A percentile compares a stretch with the other conserved stretches of the same genome.
phyloP scores from a whole-genome alignment of 1,284 basidiomycete species.

The Cutaneotrichosporon sp. region DNA sequence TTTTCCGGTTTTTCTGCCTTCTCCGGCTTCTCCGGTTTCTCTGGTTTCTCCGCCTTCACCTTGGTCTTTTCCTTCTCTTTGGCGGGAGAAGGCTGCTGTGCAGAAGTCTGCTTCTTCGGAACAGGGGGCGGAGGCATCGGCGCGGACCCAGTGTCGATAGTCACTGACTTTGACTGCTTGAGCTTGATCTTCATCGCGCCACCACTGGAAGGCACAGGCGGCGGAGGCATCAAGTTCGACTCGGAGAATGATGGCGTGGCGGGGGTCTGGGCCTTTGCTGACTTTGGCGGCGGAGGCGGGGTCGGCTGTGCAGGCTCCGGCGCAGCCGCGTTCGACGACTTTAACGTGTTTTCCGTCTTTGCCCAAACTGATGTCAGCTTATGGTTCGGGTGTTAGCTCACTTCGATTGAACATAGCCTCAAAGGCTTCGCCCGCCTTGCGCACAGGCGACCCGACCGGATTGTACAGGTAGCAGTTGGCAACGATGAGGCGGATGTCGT shows the following conservation, averaged over 20 bases:
- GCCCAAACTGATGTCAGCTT: conserved; percentile 28
- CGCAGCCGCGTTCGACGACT: conserved; percentile 17
- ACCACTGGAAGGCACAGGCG: conserved; percentile 7
- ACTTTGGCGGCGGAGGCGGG: too few species aligned
- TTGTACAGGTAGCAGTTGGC: conserved; percentile 88
- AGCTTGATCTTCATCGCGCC: conserved; percentile 29
- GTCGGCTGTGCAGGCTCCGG: background rate
- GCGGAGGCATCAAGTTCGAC: conserved; percentile 18
- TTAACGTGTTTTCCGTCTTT: conserved; percentile 38
- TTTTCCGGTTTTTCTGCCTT: too few species aligned
- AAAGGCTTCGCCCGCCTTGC: conserved; percentile 69
- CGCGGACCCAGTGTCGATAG: conserved; percentile 19
- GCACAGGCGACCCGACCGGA: conserved; percentile 62
- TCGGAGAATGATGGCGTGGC: too few species aligned
- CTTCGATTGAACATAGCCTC: conserved; percentile 81
- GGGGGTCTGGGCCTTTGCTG: too few species aligned
- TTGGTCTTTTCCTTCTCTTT: conserved; percentile 15
- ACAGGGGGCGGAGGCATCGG: conserved; percentile 44
- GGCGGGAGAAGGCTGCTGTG: background rate
- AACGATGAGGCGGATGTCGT: conserved; percentile 84
- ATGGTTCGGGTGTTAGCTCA: conserved; percentile 49
- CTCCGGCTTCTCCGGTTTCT: too few species aligned
- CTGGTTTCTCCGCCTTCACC: too few species aligned
- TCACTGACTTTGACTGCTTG: conserved; percentile 31
- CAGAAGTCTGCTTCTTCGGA: conserved; percentile 16